These are phyloP conservation scores for Cucumis hystrix DNA, from an alignment of 306 rosid species.

Conservation along the genomic window DNA sequence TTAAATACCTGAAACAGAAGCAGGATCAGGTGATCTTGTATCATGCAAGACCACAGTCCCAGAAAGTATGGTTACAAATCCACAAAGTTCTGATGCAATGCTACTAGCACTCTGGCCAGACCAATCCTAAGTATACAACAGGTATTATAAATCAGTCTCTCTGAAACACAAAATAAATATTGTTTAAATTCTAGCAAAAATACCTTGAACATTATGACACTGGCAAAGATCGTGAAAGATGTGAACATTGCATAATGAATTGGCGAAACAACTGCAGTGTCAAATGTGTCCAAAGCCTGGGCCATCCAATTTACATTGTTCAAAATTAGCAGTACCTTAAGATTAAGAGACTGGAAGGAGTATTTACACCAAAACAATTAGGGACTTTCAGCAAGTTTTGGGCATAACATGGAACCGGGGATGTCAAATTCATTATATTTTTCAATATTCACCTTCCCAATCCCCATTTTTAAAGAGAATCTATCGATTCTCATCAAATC, in stretches of 20 bases:
- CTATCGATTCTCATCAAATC: not conserved
- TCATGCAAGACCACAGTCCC: constrained; percentile 74
- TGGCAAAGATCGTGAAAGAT: constrained; percentile 73
- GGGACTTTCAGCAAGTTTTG: not conserved
- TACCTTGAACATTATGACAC: constrained; percentile 92
- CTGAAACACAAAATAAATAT: not conserved
- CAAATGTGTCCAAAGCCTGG: constrained; percentile 85
- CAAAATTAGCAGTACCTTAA: not conserved
- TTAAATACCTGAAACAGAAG: constrained; percentile 39
- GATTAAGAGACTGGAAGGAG: not conserved
- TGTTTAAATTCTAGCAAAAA: not conserved
- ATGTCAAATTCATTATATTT: not conserved
- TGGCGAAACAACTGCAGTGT: constrained; percentile 78
- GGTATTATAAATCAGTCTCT: not conserved
- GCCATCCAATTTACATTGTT: constrained; percentile 1
- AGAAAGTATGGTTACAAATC: constrained; percentile 72
- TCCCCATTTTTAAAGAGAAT: not conserved
- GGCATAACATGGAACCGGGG: not conserved
- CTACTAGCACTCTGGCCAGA: constrained; percentile 83
- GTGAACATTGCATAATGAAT: constrained; percentile 89
- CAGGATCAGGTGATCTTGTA: constrained; percentile 57
- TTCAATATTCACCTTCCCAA: not conserved
- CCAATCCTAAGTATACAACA: constrained; percentile 39
- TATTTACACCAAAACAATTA: not conserved
- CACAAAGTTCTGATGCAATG: constrained; percentile 73